These are phyloP conservation scores for Drosera capensis DNA, from an alignment of 148 eudicot genomes.

Conservation along the genomic window DNA sequence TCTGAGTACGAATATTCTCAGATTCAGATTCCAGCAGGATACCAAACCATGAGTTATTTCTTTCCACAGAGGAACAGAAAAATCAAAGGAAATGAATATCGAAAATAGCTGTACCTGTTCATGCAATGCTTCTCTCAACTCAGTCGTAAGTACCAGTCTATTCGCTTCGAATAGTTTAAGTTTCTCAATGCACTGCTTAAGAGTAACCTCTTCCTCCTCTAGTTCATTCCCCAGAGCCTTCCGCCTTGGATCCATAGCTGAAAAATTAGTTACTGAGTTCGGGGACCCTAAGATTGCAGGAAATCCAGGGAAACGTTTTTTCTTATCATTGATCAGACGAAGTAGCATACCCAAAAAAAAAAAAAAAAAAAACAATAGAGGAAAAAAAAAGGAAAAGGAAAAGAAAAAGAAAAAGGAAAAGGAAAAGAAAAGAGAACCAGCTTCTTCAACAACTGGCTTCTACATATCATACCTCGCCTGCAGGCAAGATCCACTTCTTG, in stretches of 20 bases:
- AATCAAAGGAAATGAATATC: not conserved
- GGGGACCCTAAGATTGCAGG: conserved; percentile 4
- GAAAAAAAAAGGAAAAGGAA: no score
- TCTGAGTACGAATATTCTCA: conserved; percentile 78
- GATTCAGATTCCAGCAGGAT: conserved; percentile 71
- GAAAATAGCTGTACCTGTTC: conserved; percentile 54
- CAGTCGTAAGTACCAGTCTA: conserved; percentile 61
- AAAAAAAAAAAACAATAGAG: no score
- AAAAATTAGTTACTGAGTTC: conserved; percentile 12
- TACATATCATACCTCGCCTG: conserved; percentile 40
- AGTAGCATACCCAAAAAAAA: no score
- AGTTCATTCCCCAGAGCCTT: conserved; percentile 56
- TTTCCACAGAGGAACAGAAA: not conserved
- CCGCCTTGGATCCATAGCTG: conserved; percentile 79
- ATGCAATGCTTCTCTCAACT: conserved; percentile 59
- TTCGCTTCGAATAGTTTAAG: conserved; percentile 73
- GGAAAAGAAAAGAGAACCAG: not conserved
- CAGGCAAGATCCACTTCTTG: conserved; percentile 67
- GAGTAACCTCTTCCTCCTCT: conserved; percentile 57
- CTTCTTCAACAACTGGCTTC: not conserved
- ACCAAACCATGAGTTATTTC: not conserved
- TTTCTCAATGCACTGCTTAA: conserved; percentile 68
- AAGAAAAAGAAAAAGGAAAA: not conserved
- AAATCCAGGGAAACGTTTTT: conserved; percentile 1
- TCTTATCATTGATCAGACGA: no score